A percentile compares a stretch with the other conserved stretches of the same genome.
Evolutionary conservation across 2,329 filamentous ascomycete species (phyloP).

Genomic region (Fusarium paranaense): DNA sequence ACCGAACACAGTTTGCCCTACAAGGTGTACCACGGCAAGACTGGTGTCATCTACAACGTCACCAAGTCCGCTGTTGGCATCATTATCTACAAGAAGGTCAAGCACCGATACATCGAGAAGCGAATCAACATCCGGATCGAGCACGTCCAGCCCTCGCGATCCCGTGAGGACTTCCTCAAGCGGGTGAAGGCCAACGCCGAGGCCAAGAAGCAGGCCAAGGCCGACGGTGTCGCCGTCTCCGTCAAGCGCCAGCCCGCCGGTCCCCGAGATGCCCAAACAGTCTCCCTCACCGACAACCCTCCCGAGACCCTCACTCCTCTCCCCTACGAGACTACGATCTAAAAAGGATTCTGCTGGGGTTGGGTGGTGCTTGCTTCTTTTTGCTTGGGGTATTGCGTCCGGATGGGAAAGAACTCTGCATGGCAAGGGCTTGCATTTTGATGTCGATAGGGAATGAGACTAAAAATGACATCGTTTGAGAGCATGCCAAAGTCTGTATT

Average conservation of each 20-base stretch:
- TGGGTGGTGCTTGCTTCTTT: constrained; percentile 52
- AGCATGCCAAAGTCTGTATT: constrained; percentile 35
- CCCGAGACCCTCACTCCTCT: constrained; percentile 93
- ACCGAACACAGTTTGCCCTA: constrained; percentile 82
- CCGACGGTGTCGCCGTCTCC: constrained; percentile 85
- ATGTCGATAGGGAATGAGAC: constrained; percentile 55
- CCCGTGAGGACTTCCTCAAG: constrained; percentile 94
- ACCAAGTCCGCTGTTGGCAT: constrained; percentile 97
- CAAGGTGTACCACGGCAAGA: constrained; percentile 99
- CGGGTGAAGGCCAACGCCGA: constrained; percentile 96
- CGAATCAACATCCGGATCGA: constrained; percentile 99
- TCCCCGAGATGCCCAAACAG: constrained; percentile 83
- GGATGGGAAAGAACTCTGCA: constrained; percentile 59
- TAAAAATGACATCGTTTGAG: constrained; percentile 50
- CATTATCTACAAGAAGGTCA: constrained; percentile 99
- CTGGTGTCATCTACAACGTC: constrained; percentile 98
- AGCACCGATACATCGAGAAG: constrained; percentile 99
- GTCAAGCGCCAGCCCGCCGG: constrained; percentile 89
- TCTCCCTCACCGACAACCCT: constrained; percentile 83
- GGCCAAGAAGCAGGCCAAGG: constrained; percentile 93
- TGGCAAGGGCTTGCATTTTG: constrained; percentile 57
- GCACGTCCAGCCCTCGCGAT: constrained; percentile 95
- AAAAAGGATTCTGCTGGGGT: constrained; percentile 57
- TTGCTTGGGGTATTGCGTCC: constrained; percentile 57
- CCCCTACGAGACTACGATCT: constrained; percentile 98